Percentiles rank a stretch among this genome's conserved stretches.
Evolutionary conservation across 139 green algal genomes (phyloP).

Genomic region (Gonium pectorale): DNA sequence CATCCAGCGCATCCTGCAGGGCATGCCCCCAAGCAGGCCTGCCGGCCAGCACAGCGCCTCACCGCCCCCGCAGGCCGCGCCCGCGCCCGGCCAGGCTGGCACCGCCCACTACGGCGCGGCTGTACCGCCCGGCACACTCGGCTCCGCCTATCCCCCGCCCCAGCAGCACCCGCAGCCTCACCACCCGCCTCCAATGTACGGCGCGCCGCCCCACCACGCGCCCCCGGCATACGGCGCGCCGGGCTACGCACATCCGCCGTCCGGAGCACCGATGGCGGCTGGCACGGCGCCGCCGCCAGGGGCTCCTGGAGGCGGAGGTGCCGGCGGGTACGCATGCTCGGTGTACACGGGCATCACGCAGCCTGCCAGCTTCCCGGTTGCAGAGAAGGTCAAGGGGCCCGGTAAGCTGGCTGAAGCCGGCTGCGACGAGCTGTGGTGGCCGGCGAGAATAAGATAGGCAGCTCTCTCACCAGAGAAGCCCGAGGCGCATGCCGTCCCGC

Average conservation of each 20-base stretch:
- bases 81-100: neutral
- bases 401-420: constrained; percentile 37
- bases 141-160: too few relatives aligned
- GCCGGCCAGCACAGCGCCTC: neutral
- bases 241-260: constrained; percentile 16
- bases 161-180: neutral
- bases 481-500: too few relatives aligned
- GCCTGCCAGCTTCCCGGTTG: constrained; percentile 51
- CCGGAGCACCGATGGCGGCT: neutral
- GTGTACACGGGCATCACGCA: constrained; percentile 60
- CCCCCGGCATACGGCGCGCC: neutral
- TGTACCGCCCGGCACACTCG: neutral
- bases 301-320: neutral
- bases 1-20: constrained; percentile 54
- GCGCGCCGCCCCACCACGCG: neutral
- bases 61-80: neutral
- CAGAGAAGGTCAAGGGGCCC: constrained; percentile 53
- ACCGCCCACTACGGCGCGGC: neutral
- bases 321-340: neutral
- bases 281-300: neutral
- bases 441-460: too few relatives aligned
- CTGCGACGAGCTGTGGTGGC: too few relatives aligned
- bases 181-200: neutral
- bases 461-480: too few relatives aligned
- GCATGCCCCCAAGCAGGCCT: constrained; percentile 10